Evolutionary conservation across 163 green algal genomes (phyloP), one percentile per base, ranked within the genome.

Genomic region (Prototheca wickerhamii): DNA sequence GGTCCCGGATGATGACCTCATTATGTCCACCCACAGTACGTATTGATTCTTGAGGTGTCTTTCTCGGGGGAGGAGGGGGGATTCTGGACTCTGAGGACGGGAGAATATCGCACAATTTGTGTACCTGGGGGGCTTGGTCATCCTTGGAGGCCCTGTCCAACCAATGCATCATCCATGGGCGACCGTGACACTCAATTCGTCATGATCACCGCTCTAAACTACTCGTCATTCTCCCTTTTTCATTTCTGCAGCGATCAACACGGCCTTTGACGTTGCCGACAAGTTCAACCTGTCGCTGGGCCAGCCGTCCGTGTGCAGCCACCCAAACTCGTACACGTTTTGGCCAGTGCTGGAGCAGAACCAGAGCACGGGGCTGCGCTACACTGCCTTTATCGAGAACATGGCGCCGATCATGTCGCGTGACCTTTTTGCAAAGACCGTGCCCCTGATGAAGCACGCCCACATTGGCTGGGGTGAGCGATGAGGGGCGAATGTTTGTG

Each of bases 1-100:
- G 55, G 15, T 61, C 15, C 12, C 55, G 18, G 55, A 61, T 31
- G 55, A 61, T 31, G 55, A 61, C 55, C 31, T 61, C 25, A 23
- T 44, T 8, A 44, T 44, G 31, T 61, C 55, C 32, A 61, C 55
- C 25, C 32, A 49, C 31, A 18, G 37, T 44, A 15, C 37, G 37
- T 10, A n/a, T n/a, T n/a, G n/a, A n/a, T n/a, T n/a, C n/a, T n/a
- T n/a, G n/a, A n/a, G n/a, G n/a, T n/a, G n/a, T n/a, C n/a, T n/a
- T n/a, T n/a, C n/a, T n/a, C n/a, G n/a, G n/a, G n/a, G n/a, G n/a
- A n/a, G n/a, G n/a, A n/a, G n/a, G n/a, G n/a, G n/a, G n/a, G n/a
- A n/a, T n/a, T n/a, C n/a, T n/a, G n/a, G n/a, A n/a, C n/a, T n/a
- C n/a, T n/a, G n/a, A n/a, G n/a, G n/a, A n/a, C n/a, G n/a, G n/a